Evolutionary conservation across 345 rosid species (phyloP), one percentile per base, ranked within the genome.

Genomic region (Murraya koenigii): DNA sequence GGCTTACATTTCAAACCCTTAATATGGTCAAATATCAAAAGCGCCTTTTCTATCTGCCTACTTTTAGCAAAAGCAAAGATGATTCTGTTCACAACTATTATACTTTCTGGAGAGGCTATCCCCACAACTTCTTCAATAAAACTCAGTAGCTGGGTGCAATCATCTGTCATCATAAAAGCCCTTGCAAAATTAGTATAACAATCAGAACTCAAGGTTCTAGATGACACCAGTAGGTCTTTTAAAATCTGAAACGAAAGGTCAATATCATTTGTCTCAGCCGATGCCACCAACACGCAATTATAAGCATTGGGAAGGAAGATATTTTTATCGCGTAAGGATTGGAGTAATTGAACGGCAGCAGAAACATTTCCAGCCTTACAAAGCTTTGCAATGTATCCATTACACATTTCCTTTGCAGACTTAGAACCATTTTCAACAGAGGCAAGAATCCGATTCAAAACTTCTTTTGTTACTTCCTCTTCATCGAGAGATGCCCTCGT

Each of bases 31-130:
- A 89, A 88, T 76, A 91, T 84, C 86, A 74, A 49, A 60, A 90
- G 86, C 0, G 94, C 93, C 75, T 90, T 91, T 32, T 87, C 82
- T 38, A 81, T 70, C 89, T 91, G 97, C 80, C 98, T 70, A 66
- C 91, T 85, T 78, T 91, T 89, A 76, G 86, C 84, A 82, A 94
- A 88, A 25, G 92, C 90, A 79, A 85, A 78, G 71, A 94, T 87
- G 72, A 85, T 83, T 80, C 92, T 87, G 77, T 94, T 94, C 6
- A 90, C 52, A 44, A 91, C 86, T 58, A 79, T 70, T 2, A 74
- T 78, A 81, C 80, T 77, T 75, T 80, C 80, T 0, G 93, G 84
- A 73, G 79, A 85, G 76, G 86, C 69, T 41, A 89, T 72, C 67
- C 80, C 87, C 0, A 85, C 73, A 15, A 91, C 79, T 75, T 90